Percentiles rank a stretch among this genome's conserved stretches.
These are phyloP conservation scores for Puccinia triticina DNA, from an alignment of 1,284 basidiomycete species.

Conservation along the genomic window DNA sequence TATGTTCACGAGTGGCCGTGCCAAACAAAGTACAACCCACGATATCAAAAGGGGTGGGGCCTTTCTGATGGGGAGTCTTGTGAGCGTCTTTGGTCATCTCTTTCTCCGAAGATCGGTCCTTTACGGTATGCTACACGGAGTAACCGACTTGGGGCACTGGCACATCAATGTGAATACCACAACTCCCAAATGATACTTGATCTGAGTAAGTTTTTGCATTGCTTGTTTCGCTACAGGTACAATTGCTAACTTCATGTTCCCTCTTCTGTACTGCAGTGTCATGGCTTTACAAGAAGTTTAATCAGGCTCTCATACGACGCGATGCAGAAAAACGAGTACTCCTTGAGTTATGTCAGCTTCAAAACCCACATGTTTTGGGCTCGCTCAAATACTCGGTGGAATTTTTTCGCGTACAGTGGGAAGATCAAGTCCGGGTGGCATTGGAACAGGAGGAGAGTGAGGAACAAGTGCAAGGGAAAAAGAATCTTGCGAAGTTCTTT, in stretches of 20 bases:
- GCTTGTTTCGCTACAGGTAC: not conserved
- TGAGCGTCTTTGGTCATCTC: not conserved
- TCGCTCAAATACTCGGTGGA: not conserved
- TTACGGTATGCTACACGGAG: not conserved
- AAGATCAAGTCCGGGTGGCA: not conserved
- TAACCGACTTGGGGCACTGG: not conserved
- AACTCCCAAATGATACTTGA: not conserved
- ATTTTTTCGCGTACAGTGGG: not conserved
- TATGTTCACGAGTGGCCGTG: slow-evolving; percentile 1
- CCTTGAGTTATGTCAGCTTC: not conserved
- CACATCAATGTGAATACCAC: not conserved
- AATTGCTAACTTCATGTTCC: not conserved
- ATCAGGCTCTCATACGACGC: not conserved
- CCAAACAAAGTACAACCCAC: not conserved
- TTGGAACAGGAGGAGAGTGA: not conserved
- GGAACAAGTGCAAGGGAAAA: not conserved
- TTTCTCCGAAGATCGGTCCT: not conserved
- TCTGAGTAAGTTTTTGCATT: not conserved
- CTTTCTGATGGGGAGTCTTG: slow-evolving; percentile 7
- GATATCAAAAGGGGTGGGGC: not conserved
- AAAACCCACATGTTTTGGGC: not conserved
- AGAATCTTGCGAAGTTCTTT: not conserved
- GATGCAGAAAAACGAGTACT: not conserved
- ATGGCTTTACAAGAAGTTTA: not conserved
- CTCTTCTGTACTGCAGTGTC: not conserved